Evolutionary conservation across 1,284 basidiomycete genomes (phyloP), one percentile per base, ranked within the genome.

Genomic region (Heterobasidion parviporum): DNA sequence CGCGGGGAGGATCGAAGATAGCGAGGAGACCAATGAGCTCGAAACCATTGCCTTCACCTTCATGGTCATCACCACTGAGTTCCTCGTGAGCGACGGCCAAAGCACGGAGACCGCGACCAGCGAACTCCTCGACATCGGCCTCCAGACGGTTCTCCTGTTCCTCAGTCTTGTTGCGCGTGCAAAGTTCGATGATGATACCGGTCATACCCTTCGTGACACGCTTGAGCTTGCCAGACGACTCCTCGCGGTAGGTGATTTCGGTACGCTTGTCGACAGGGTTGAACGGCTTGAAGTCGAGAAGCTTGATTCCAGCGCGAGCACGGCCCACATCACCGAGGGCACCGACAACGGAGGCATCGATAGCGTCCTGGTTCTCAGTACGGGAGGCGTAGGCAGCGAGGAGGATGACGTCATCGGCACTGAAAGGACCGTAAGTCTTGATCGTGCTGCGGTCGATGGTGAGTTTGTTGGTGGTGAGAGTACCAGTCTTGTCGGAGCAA

Each of bases 121-220:
- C 95, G 67, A 92, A 98, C 70, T 97, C 95, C 74, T 97, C 92
- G 57, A 98, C 94, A 68, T 98, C 94, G 63, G 83, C 81, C 79
- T 98, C 94, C 59, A 98, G 89, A 65, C 78, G 83, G 76, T 90
- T 86, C 83, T 98, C 94, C 54, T 94, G 67, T 56, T 92, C 92
- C 35, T 88, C 85, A 56, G 92, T 92, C 85, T 98, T 98, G 88
- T 97, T 95, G 71, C 94, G 92, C 49, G 90, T 81, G 85, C 95
- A 98, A 56, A 98, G 87, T 60, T 94, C 91, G 68, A 95, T 93
- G 78, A 96, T 92, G 72, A 90, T 89, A 79, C 92, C 92, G 55
- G 96, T 97, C 94, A 98, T 98, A 74, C 95, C 96, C 89, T 99
- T 98, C 71, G 96, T 97, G 67, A 94, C 94, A 68, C 94, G 92